Percentiles rank a stretch among this genome's conserved stretches.
These are phyloP conservation scores for Colletotrichum cordylinicola DNA, from an alignment of 2,329 filamentous ascomycete genomes.

Conservation along the genomic window DNA sequence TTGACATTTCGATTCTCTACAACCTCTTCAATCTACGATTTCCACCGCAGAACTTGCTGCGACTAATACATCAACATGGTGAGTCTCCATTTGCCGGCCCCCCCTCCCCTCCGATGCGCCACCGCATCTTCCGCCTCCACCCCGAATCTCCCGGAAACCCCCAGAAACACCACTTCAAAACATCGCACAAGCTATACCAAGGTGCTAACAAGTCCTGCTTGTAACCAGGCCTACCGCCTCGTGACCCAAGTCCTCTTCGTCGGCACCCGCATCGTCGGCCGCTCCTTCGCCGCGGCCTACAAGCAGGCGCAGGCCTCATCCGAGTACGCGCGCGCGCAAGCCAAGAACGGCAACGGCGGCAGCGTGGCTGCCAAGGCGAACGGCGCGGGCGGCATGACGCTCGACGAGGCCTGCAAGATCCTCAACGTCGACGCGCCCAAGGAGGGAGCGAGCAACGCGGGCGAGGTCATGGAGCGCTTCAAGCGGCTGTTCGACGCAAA, in stretches of 20 bases:
- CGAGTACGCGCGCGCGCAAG: constrained; percentile 78
- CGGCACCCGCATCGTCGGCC: constrained; percentile 88
- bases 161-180: not conserved
- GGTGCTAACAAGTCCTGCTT: not conserved
- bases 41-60: not conserved
- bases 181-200: not conserved
- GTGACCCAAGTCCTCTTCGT: constrained; percentile 92
- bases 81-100: not conserved
- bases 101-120: not conserved
- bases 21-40: not conserved
- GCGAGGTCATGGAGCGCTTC: constrained; percentile 84
- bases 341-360: constrained; percentile 59
- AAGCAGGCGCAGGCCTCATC: constrained; percentile 91
- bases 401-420: constrained; percentile 97
- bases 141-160: not conserved
- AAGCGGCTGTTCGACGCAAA: constrained; percentile 95
- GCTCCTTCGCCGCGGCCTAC: constrained; percentile 93
- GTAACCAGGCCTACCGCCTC: constrained; percentile 42
- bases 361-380: constrained; percentile 52
- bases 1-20: not conserved
- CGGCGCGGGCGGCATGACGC: constrained; percentile 76
- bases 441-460: constrained; percentile 77
- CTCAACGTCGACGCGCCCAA: constrained; percentile 92
- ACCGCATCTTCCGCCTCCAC: not conserved
- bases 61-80: constrained; percentile 18